phyloP scores from a whole-genome alignment of 2,329 filamentous ascomycete genomes.

The Colletotrichum melonis region DNA sequence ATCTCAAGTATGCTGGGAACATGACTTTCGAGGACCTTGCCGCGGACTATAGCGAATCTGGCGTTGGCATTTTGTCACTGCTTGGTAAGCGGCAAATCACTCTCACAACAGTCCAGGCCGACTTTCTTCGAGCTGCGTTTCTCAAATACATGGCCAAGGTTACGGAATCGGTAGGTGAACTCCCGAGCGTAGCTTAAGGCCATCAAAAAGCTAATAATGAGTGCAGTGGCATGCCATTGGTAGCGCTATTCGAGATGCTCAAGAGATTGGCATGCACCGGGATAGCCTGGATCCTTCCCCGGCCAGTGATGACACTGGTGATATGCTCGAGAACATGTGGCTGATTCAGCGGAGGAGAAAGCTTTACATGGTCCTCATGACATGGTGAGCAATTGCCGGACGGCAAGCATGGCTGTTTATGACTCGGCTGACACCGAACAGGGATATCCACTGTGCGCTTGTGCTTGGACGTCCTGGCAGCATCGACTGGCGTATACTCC shows the following conservation, averaged over 20 bases:
- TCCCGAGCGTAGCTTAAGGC: neutral
- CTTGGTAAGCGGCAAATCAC: conserved; percentile 69
- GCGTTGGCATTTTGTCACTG: conserved; percentile 62
- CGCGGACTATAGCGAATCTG: conserved; percentile 69
- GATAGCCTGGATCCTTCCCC: conserved; percentile 64
- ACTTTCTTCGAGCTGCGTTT: conserved; percentile 66
- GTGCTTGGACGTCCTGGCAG: conserved; percentile 68
- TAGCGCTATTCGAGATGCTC: conserved; percentile 68
- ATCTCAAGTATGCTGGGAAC: conserved; percentile 67
- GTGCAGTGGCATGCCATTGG: conserved; percentile 66
- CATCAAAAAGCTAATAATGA: neutral
- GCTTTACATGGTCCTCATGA: conserved; percentile 65
- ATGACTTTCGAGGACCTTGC: conserved; percentile 72
- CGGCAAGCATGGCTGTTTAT: conserved; percentile 24
- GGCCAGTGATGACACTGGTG: conserved; percentile 56
- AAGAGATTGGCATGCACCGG: conserved; percentile 71
- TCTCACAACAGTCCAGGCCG: conserved; percentile 66
- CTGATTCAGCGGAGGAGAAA: conserved; percentile 63
- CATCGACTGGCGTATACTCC: conserved; percentile 60
- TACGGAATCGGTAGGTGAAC: conserved; percentile 62
- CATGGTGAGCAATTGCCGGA: conserved; percentile 43
- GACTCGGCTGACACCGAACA: conserved; percentile 43
- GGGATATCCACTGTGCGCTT: conserved; percentile 65
- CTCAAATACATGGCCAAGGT: conserved; percentile 70
- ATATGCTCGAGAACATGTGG: conserved; percentile 68